Conservation (phyloP, 306 rosid species). For the Gastrolobium villosum region DNA sequence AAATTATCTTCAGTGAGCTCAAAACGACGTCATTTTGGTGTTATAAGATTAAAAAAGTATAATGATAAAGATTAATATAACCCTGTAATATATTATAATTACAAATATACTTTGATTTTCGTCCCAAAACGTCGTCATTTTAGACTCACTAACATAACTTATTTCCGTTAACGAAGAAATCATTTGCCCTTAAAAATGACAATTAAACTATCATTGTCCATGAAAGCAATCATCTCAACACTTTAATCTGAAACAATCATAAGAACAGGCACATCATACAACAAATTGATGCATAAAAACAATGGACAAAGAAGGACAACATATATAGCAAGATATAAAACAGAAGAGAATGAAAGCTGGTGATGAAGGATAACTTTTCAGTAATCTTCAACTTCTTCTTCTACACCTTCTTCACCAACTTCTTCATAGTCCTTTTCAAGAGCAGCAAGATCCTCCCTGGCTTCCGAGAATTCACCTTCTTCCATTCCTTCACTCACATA, state of each 20-base stretch:
- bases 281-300: not conserved
- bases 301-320: conserved; percentile 31
- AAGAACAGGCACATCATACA: conserved; percentile 17
- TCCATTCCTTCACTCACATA: conserved; percentile 91
- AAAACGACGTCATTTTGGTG: too few relatives aligned
- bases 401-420: conserved; percentile 73
- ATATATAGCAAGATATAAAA: not conserved
- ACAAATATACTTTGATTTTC: too few relatives aligned
- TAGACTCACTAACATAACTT: too few relatives aligned
- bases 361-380: conserved; percentile 26
- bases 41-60: too few relatives aligned
- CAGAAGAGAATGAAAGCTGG: not conserved
- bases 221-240: conserved; percentile 20
- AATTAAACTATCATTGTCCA: conserved; percentile 9
- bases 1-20: too few relatives aligned
- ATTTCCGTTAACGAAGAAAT: too few relatives aligned
- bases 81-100: too few relatives aligned
- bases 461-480: conserved; percentile 89
- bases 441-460: conserved; percentile 86
- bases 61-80: too few relatives aligned
- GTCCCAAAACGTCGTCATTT: too few relatives aligned
- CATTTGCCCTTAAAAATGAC: too few relatives aligned
- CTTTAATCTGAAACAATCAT: conserved; percentile 3
- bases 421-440: conserved; percentile 84
- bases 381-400: conserved; percentile 60